phyloP scores from a whole-genome alignment of 2,329 filamentous ascomycete genomes.

The Plectosphaerella sp. region DNA sequence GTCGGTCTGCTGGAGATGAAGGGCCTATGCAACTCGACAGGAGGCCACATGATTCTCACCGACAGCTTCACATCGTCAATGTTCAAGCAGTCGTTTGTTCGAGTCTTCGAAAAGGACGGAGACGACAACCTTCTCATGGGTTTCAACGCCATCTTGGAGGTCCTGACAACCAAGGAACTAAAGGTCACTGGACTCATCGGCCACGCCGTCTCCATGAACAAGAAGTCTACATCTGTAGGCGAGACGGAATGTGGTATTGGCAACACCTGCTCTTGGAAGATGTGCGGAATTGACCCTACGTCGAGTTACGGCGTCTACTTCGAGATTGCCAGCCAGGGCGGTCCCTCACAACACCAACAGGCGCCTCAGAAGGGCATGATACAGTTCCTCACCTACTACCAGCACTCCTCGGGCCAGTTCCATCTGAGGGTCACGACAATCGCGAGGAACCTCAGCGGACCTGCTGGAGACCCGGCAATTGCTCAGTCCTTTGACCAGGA shows the following conservation, averaged over 20 bases:
- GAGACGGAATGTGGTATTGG: conserved; percentile 98
- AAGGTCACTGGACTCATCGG: conserved; percentile 98
- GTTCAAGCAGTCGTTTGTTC: conserved; percentile 98
- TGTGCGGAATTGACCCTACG: conserved; percentile 95
- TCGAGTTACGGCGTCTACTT: conserved; percentile 97
- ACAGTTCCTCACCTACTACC: conserved; percentile 98
- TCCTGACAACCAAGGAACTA: conserved; percentile 93
- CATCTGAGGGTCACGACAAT: conserved; percentile 95
- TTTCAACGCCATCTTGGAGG: conserved; percentile 94
- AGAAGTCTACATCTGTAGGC: conserved; percentile 94
- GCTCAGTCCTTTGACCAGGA: conserved; percentile 98
- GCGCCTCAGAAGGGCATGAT: conserved; percentile 90
- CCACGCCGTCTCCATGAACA: conserved; percentile 94
- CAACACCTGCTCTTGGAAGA: conserved; percentile 99
- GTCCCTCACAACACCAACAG: conserved; percentile 78
- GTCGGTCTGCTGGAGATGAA: conserved; percentile 98
- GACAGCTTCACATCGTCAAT: conserved; percentile 98
- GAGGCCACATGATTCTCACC: conserved; percentile 96
- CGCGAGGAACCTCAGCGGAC: conserved; percentile 84
- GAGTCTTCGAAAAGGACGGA: conserved; percentile 94
- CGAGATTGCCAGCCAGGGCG: conserved; percentile 91
- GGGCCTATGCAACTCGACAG: conserved; percentile 89
- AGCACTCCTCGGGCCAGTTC: conserved; percentile 93
- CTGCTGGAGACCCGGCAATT: conserved; percentile 88
- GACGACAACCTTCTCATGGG: conserved; percentile 96